Conservation (phyloP, 2,329 filamentous ascomycete species). For the Curvularia verruculosa region DNA sequence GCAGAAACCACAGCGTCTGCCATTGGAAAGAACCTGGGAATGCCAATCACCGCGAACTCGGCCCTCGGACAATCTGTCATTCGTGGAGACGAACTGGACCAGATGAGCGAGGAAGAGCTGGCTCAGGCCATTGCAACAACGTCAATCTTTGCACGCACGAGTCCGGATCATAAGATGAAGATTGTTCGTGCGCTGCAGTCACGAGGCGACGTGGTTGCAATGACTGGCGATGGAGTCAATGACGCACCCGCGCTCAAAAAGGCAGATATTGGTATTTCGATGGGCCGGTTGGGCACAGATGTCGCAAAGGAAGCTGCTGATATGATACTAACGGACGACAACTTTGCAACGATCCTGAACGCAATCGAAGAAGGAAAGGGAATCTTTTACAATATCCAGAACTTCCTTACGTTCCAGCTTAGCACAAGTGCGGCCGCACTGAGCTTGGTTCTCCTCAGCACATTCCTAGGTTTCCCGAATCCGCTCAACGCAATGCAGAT, state of each 20-base stretch:
- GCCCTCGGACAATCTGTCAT: constrained; percentile 72
- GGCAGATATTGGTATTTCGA: constrained; percentile 96
- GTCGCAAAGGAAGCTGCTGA: constrained; percentile 96
- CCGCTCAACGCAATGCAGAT: constrained; percentile 99
- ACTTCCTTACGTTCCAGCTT: constrained; percentile 97
- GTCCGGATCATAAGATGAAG: constrained; percentile 97
- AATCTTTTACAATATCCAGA: constrained; percentile 99
- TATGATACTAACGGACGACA: constrained; percentile 89
- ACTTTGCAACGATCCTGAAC: constrained; percentile 88
- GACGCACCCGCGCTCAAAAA: constrained; percentile 96
- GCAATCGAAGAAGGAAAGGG: constrained; percentile 99
- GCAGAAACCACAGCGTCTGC: constrained; percentile 93
- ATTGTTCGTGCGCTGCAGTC: constrained; percentile 91
- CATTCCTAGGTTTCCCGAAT: constrained; percentile 89
- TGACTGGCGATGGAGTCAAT: constrained; percentile 98
- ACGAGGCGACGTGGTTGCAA: constrained; percentile 94
- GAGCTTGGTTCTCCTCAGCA: constrained; percentile 89
- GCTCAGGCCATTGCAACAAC: constrained; percentile 84
- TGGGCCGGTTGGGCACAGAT: constrained; percentile 93
- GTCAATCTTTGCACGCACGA: constrained; percentile 94
- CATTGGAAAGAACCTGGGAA: constrained; percentile 93
- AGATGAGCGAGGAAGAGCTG: constrained; percentile 85
- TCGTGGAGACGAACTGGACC: constrained; percentile 88
- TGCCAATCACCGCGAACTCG: constrained; percentile 74
- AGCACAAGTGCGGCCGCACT: constrained; percentile 95